Evolutionary conservation across 2,329 filamentous ascomycete genomes (phyloP), one percentile per base, ranked within the genome.

Genomic region (Tolypocladium pustulatum): DNA sequence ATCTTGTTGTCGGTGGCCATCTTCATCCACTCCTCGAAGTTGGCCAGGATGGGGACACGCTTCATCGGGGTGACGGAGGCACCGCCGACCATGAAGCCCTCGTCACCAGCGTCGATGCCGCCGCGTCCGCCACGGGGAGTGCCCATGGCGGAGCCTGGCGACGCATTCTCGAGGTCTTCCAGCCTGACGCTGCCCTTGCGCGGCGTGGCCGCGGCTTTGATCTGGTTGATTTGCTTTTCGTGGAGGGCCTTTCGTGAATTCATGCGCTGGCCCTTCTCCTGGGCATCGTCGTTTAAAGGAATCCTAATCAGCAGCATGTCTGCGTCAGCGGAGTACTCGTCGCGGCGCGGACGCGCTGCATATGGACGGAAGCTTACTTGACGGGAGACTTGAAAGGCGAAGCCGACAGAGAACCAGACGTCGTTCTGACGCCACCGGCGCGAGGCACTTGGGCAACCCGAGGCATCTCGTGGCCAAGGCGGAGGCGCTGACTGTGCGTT

Each of bases 21-120:
- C 81, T 97, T 99, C 91, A 99, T 97, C 94, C 93, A 97, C 72
- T 99, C 94, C 73, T 99, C 94, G 67, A 97, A 99, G 75, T 99
- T 99, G 68, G 94, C 94, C 58, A 99, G 79, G 66, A 99, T 89
- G 1, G 94, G 94, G 34, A 96, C 90, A 61, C 92, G 89, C 81
- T 96, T 96, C 88, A 96, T 93, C 57, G 93, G 94, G 60, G 94
- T 97, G 57, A 96, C 88, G 41, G 88, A 90, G 62, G 80, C 84
- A 37, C 89, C 88, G 60, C 84, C 85, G 53, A 90, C 87, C 67
- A 85, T 81, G 62, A 86, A 77, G 60, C 84, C 79, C 40, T 85
- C 83, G 63, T 83, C 80, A 54, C 78, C 81, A 57, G 78, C 79
- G 62, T 76, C 76, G 54, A 64, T 61, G 15, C 69, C 62, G 53